A percentile compares a stretch with the other conserved stretches of the same genome.
Conservation (phyloP, 2,329 filamentous ascomycete genomes). For the Trichoderma hamatum region DNA sequence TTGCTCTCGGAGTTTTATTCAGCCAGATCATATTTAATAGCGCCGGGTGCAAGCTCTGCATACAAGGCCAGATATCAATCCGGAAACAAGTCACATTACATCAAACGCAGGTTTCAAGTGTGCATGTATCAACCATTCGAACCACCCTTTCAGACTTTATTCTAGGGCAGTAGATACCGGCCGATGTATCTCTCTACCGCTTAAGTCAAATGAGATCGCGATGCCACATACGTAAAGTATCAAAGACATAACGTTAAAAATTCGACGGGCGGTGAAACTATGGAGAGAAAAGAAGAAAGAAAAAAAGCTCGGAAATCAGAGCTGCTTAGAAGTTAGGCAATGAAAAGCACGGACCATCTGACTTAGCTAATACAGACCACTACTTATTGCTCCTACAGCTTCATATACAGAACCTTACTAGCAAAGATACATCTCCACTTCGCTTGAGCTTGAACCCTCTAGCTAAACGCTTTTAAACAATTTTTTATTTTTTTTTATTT, state of each 20-base stretch:
- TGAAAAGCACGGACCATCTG: slow-evolving; percentile 32
- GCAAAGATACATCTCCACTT: slow-evolving; percentile 32
- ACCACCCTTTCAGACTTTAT: slow-evolving; percentile 76
- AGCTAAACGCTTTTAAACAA: slow-evolving; percentile 12
- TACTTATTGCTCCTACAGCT: background rate
- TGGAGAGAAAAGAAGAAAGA: slow-evolving; percentile 32
- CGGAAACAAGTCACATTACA: background rate
- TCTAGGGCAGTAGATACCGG: slow-evolving; percentile 90
- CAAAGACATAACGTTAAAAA: slow-evolving; percentile 38
- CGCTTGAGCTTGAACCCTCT: slow-evolving; percentile 10
- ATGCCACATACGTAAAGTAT: slow-evolving; percentile 50
- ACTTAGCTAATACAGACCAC: slow-evolving; percentile 9
- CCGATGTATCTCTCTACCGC: slow-evolving; percentile 67
- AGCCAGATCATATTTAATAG: background rate
- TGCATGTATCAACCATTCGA: slow-evolving; percentile 78
- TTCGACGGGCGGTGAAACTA: slow-evolving; percentile 36
- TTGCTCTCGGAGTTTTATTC: background rate
- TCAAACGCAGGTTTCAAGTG: background rate
- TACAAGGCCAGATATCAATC: background rate
- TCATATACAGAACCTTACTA: background rate
- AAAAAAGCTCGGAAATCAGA: slow-evolving; percentile 35
- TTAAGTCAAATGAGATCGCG: slow-evolving; percentile 56
- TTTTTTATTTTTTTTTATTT: slow-evolving; percentile 28
- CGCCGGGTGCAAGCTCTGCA: background rate
- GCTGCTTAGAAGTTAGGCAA: slow-evolving; percentile 18